These are phyloP conservation scores for Lodderomyces margitis DNA, from an alignment of 1,139 yeast genomes.

Conservation along the genomic window DNA sequence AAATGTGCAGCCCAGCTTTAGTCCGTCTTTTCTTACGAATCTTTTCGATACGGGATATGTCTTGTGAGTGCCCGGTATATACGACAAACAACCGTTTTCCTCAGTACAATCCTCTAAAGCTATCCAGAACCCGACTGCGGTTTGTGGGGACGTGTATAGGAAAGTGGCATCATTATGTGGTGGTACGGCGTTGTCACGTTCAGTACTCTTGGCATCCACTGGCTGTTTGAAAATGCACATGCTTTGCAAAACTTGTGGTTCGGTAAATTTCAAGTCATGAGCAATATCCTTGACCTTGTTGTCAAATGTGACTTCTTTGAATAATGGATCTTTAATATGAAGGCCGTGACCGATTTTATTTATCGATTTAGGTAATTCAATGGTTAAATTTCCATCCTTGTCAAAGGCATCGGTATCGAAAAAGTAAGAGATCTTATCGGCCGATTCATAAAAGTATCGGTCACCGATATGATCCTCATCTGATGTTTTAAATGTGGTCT, in stretches of 20 bases:
- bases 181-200: slow-evolving; percentile 67
- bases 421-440: slow-evolving; percentile 68
- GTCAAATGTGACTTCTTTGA: slow-evolving; percentile 51
- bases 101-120: slow-evolving; percentile 74
- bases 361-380: slow-evolving; percentile 56
- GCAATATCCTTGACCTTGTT: slow-evolving; percentile 53
- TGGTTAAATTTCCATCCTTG: slow-evolving; percentile 45
- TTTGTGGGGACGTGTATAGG: slow-evolving; percentile 66
- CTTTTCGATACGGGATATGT: slow-evolving; percentile 57
- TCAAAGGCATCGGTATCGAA: slow-evolving; percentile 73
- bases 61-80: slow-evolving; percentile 74
- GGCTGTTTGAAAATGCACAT: slow-evolving; percentile 85
- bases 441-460: slow-evolving; percentile 64
- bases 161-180: slow-evolving; percentile 78
- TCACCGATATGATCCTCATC: slow-evolving; percentile 71
- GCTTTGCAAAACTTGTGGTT: slow-evolving; percentile 73
- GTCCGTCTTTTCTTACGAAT: slow-evolving; percentile 54
- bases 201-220: slow-evolving; percentile 8
- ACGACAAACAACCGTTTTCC: slow-evolving; percentile 69
- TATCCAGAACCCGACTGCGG: slow-evolving; percentile 80
- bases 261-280: slow-evolving; percentile 48
- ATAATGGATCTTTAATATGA: slow-evolving; percentile 53
- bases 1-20: slow-evolving; percentile 53
- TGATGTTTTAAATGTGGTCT: slow-evolving; percentile 68
- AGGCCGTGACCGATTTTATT: slow-evolving; percentile 82